phyloP scores from a whole-genome alignment of 805 yeast genomes.

The Komagataella ulmi region DNA sequence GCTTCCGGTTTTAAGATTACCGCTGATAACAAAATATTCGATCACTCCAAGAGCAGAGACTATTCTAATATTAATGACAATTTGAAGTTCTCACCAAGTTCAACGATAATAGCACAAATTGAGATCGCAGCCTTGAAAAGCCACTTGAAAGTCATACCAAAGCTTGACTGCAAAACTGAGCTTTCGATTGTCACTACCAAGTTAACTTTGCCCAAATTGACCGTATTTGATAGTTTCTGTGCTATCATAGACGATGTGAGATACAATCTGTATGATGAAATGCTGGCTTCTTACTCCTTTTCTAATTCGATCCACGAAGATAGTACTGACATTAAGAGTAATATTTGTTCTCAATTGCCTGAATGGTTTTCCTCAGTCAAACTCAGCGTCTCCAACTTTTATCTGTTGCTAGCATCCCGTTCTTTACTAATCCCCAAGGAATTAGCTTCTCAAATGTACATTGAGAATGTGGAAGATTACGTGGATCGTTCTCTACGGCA shows the following conservation, averaged over 20 bases:
- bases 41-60: neutral
- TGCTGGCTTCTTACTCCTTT: neutral
- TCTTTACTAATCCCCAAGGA: constrained; percentile 28
- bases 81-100: neutral
- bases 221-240: constrained; percentile 15
- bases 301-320: neutral
- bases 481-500: constrained; percentile 12
- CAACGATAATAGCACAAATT: neutral
- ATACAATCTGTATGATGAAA: neutral
- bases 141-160: neutral
- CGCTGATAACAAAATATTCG: neutral
- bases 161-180: neutral
- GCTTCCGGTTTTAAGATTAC: neutral
- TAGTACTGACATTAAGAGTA: constrained; percentile 4
- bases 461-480: constrained; percentile 23
- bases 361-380: constrained; percentile 16
- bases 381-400: constrained; percentile 7
- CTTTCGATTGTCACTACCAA: neutral
- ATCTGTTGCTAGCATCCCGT: constrained; percentile 23
- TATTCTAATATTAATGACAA: neutral
- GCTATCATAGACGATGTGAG: constrained; percentile 4
- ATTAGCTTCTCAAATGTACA: constrained; percentile 15
- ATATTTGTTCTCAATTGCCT: constrained; percentile 18
- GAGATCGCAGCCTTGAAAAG: neutral
- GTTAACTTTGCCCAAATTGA: constrained; percentile 6